Conservation (phyloP, 805 yeast genomes). For the Brettanomyces custersianus region DNA sequence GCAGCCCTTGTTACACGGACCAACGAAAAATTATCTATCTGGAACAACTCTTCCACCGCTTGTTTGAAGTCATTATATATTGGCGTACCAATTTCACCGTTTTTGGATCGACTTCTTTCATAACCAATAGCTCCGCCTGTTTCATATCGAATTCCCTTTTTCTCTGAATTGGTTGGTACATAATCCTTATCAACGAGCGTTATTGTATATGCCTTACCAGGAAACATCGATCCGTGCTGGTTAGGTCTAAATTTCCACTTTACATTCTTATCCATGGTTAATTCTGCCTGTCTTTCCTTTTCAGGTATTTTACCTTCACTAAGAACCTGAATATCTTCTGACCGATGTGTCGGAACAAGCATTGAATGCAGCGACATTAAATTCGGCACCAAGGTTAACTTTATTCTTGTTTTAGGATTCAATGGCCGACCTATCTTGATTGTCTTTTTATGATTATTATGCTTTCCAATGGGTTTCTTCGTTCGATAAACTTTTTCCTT, state of each 20-base stretch:
- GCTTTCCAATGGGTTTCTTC: not conserved
- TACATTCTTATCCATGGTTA: conserved; percentile 3
- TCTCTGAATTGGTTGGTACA: not conserved
- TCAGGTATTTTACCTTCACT: conserved; percentile 5
- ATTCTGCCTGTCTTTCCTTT: conserved; percentile 4
- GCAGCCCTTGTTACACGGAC: conserved; percentile 48
- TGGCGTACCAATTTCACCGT: conserved; percentile 5
- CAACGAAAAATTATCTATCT: conserved; percentile 32
- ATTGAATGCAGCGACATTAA: conserved; percentile 35
- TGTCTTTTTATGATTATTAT: not conserved
- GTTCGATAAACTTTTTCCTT: not conserved
- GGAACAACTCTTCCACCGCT: conserved; percentile 36
- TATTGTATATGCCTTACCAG: conserved; percentile 12
- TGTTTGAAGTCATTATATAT: conserved; percentile 30
- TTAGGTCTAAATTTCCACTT: conserved; percentile 9
- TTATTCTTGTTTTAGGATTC: conserved; percentile 42
- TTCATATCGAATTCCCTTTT: not conserved
- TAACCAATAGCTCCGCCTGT: not conserved
- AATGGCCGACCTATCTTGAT: conserved; percentile 32
- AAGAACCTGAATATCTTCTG: conserved; percentile 4
- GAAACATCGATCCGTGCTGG: conserved; percentile 5
- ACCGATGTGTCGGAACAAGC: conserved; percentile 24
- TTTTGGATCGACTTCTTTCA: not conserved
- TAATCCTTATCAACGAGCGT: conserved; percentile 9
- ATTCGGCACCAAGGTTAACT: conserved; percentile 38